Conservation (phyloP, 176 grass and related monocot genomes). For the Puccinellia tenuiflora region DNA sequence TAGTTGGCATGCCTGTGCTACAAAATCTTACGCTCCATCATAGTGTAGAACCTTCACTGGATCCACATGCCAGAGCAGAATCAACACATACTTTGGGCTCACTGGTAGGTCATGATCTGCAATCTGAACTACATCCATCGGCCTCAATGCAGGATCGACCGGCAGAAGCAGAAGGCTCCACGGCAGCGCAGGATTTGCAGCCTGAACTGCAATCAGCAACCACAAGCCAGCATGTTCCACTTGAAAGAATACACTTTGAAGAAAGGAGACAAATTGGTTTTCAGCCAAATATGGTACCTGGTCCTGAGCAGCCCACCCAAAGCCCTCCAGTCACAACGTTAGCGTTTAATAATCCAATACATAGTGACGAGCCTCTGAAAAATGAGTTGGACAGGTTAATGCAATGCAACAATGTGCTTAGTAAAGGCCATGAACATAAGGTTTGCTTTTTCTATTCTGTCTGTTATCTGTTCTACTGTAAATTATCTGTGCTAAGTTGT, state of each 20-base stretch:
- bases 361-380: slow-evolving; percentile 42
- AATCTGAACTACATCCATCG: slow-evolving; percentile 2
- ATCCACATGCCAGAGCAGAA: slow-evolving; percentile 7
- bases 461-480: not conserved
- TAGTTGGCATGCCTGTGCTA: not conserved
- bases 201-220: slow-evolving; percentile 15
- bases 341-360: slow-evolving; percentile 1
- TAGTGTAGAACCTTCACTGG: not conserved
- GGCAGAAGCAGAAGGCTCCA: slow-evolving; percentile 19
- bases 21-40: too few relatives aligned
- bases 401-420: not conserved
- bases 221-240: not conserved
- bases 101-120: not conserved
- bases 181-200: slow-evolving; percentile 13
- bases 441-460: slow-evolving; percentile 23
- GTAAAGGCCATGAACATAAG: slow-evolving; percentile 47
- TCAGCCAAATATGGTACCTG: not conserved
- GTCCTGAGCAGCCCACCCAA: slow-evolving; percentile 18
- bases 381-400: slow-evolving; percentile 55
- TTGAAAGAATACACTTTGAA: slow-evolving; percentile 29
- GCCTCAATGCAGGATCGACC: slow-evolving; percentile 16
- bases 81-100: not conserved
- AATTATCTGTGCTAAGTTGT: not conserved
- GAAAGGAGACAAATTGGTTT: slow-evolving; percentile 14
- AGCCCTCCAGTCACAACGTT: slow-evolving; percentile 15